Percentiles rank a stretch among this genome's conserved stretches.
phyloP scores from a whole-genome alignment of 495 filamentous ascomycete species.

The Tuber aestivum region DNA sequence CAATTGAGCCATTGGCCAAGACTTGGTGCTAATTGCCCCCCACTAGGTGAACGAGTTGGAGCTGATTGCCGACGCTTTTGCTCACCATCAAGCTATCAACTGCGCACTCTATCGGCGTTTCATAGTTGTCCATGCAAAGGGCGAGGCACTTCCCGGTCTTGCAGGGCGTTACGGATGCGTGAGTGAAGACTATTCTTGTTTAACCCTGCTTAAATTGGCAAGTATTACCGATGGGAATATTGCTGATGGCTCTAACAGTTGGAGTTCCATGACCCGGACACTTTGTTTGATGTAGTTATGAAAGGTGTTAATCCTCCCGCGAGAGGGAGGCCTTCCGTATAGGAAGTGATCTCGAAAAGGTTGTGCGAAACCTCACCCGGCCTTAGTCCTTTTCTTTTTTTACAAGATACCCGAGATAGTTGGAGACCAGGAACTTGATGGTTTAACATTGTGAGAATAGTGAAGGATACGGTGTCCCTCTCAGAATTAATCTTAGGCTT shows the following conservation, averaged over 20 bases:
- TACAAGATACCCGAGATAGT: not conserved
- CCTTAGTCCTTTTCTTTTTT: not conserved
- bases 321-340: constrained; percentile 26
- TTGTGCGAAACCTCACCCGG: not conserved
- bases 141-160: constrained; percentile 20
- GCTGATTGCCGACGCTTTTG: constrained; percentile 33
- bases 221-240: constrained; percentile 4
- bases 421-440: not conserved
- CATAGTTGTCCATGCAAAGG: constrained; percentile 34
- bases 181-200: constrained; percentile 25
- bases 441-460: not conserved
- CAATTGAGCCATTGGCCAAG: constrained; percentile 9
- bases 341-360: constrained; percentile 1
- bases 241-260: not conserved
- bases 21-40: constrained; percentile 14
- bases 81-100: constrained; percentile 33
- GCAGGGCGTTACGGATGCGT: constrained; percentile 43
- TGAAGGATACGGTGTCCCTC: not conserved
- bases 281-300: constrained; percentile 53
- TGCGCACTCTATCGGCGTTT: constrained; percentile 32
- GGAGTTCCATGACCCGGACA: constrained; percentile 33
- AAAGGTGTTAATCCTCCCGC: constrained; percentile 45
- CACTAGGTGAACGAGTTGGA: constrained; percentile 30
- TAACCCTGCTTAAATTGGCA: constrained; percentile 9
- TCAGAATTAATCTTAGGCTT: not conserved